Conservation (phyloP, 1,139 yeast species). For the Nakaseomyces glabratus region DNA sequence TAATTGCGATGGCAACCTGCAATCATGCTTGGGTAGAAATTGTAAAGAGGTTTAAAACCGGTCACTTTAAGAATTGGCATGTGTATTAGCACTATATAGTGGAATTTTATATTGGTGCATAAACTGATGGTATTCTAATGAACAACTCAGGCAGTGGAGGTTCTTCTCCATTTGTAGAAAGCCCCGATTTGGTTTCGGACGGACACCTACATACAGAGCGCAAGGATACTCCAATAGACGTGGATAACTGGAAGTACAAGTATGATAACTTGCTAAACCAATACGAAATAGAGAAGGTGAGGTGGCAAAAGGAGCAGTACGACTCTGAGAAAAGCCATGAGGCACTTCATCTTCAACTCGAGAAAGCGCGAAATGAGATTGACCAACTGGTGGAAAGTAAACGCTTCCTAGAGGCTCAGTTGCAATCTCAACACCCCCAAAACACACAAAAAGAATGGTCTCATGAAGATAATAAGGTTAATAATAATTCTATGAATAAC, state of each 20-base stretch:
- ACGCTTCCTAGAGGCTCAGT: constrained; percentile 18
- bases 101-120: neutral
- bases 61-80: too few relatives aligned
- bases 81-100: too few relatives aligned
- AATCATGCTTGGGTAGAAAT: neutral
- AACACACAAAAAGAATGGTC: constrained; percentile 16
- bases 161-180: constrained; percentile 42
- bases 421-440: constrained; percentile 27
- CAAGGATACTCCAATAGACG: constrained; percentile 15
- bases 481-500: neutral
- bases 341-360: constrained; percentile 24
- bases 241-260: constrained; percentile 21
- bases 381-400: constrained; percentile 35
- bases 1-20: neutral
- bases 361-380: constrained; percentile 20
- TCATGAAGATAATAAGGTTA: constrained; percentile 6
- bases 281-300: constrained; percentile 23
- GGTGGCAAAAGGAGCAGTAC: constrained; percentile 20
- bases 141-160: constrained; percentile 26
- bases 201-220: constrained; percentile 1
- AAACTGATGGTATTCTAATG: too few relatives aligned
- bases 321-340: constrained; percentile 21
- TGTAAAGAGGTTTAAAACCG: neutral
- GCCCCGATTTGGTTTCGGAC: constrained; percentile 28
- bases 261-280: constrained; percentile 24